phyloP scores from a whole-genome alignment of 805 yeast species.

The Cyberlindnera amylophila region DNA sequence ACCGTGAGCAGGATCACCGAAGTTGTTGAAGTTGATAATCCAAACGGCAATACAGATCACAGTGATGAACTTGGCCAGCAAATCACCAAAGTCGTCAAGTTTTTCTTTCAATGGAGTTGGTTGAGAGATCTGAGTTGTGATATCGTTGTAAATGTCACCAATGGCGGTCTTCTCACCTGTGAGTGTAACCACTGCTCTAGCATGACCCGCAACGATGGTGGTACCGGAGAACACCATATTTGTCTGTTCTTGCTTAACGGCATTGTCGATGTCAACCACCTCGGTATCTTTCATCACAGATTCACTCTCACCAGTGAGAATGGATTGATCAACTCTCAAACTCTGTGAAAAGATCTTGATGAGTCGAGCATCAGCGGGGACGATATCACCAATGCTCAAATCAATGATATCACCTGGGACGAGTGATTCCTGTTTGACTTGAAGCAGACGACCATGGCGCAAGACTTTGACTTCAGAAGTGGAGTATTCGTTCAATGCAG shows the following conservation, averaged over 20 bases:
- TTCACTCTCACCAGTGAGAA: conserved; percentile 46
- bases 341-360: conserved; percentile 36
- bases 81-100: conserved; percentile 37
- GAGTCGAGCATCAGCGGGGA: conserved; percentile 48
- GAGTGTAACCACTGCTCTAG: conserved; percentile 42
- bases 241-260: conserved; percentile 36
- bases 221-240: conserved; percentile 49
- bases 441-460: conserved; percentile 38
- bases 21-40: conserved; percentile 40
- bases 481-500: conserved; percentile 43
- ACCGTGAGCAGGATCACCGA: conserved; percentile 40
- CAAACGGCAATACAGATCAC: conserved; percentile 44
- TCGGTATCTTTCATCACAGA: conserved; percentile 35
- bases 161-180: conserved; percentile 47
- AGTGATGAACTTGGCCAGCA: conserved; percentile 40
- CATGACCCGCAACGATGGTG: conserved; percentile 39
- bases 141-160: conserved; percentile 43
- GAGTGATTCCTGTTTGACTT: conserved; percentile 39
- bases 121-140: conserved; percentile 36
- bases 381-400: conserved; percentile 37
- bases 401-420: conserved; percentile 46
- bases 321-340: conserved; percentile 42
- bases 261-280: conserved; percentile 26
- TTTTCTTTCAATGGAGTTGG: conserved; percentile 36
- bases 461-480: conserved; percentile 45